Conservation (phyloP, 106 monocot genomes). For the Agapanthus africanus region DNA sequence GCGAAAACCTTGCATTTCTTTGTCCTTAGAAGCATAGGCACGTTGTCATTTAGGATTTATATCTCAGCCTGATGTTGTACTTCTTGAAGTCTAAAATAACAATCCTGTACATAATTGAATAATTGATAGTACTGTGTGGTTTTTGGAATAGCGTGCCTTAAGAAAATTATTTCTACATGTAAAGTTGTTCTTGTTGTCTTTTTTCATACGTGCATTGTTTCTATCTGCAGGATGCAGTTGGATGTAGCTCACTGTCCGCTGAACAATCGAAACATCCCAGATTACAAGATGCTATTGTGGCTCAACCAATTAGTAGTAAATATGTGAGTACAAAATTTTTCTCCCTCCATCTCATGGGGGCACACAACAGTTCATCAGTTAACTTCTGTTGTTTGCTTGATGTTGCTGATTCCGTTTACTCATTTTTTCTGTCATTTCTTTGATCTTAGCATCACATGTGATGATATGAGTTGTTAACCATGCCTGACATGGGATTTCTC, state of each 20-base stretch:
- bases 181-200: neutral
- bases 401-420: too few species aligned
- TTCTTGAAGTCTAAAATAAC: neutral
- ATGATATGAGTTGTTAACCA: too few species aligned
- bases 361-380: too few species aligned
- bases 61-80: neutral
- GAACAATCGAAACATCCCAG: conserved; percentile 8
- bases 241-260: neutral
- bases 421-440: too few species aligned
- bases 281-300: conserved; percentile 3
- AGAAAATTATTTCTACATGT: neutral
- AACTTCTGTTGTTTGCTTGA: too few species aligned
- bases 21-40: neutral
- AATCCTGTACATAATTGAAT: neutral
- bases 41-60: neutral
- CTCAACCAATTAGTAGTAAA: conserved; percentile 11
- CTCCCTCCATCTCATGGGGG: neutral
- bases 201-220: neutral
- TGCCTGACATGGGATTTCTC: too few species aligned
- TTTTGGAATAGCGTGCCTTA: neutral
- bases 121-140: conserved; percentile 5
- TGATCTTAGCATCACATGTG: too few species aligned
- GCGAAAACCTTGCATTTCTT: neutral
- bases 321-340: conserved; percentile 6
- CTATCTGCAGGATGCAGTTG: conserved; percentile 7